These are phyloP conservation scores for Trichoderma simmonsii DNA, from an alignment of 2,329 filamentous ascomycete genomes.

Conservation along the genomic window DNA sequence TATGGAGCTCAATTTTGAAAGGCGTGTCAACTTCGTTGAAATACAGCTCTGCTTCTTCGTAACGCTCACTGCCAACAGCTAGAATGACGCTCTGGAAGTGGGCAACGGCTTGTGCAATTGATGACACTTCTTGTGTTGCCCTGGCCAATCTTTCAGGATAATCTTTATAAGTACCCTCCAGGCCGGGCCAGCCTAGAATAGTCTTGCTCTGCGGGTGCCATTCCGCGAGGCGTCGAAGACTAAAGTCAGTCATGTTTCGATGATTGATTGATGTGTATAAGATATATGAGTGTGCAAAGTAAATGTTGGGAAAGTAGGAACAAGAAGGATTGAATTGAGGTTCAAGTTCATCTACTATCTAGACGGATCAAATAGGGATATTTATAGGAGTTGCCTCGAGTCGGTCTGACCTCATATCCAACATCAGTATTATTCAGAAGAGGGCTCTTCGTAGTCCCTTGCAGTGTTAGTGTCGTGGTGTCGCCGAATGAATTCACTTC, in stretches of 20 bases:
- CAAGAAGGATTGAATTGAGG: not conserved
- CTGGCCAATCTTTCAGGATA: not conserved
- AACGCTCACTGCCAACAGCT: constrained; percentile 19
- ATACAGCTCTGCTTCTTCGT: constrained; percentile 18
- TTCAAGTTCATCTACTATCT: not conserved
- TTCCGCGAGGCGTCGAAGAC: constrained; percentile 19
- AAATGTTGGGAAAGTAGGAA: not conserved
- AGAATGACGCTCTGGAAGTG: constrained; percentile 29
- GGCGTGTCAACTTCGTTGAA: constrained; percentile 11
- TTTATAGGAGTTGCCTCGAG: not conserved
- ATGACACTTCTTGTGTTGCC: constrained; percentile 26
- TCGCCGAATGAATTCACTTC: not conserved
- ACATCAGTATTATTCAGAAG: not conserved
- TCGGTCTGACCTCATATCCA: not conserved
- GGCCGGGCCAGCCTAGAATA: constrained; percentile 20
- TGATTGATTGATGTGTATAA: not conserved
- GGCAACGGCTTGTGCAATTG: constrained; percentile 26
- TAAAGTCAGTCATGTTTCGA: not conserved
- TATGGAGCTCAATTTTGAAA: constrained; percentile 12
- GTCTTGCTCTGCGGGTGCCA: constrained; percentile 18
- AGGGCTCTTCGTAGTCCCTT: not conserved
- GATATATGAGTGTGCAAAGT: not conserved
- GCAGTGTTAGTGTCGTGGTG: not conserved
- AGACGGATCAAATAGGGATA: not conserved
- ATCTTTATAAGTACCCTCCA: not conserved